These are phyloP conservation scores for Xylariaceae sp. DNA, from an alignment of 2,329 filamentous ascomycete species.

Conservation along the genomic window DNA sequence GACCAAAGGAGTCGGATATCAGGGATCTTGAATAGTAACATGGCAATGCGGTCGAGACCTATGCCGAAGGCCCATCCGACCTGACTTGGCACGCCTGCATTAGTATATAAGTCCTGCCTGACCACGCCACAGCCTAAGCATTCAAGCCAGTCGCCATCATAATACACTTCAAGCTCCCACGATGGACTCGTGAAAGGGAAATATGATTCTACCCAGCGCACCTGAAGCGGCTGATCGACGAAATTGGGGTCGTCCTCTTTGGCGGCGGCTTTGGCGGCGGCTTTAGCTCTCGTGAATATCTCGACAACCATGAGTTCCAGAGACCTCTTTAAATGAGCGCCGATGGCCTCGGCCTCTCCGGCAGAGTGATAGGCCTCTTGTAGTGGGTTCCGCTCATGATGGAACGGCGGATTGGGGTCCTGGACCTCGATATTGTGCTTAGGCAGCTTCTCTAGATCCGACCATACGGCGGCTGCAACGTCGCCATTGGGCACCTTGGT, in stretches of 20 bases:
- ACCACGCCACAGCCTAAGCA: conserved; percentile 90
- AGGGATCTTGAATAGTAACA: conserved; percentile 93
- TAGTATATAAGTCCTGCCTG: conserved; percentile 73
- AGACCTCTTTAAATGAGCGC: conserved; percentile 79
- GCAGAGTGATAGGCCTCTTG: conserved; percentile 66
- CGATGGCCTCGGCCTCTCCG: conserved; percentile 78
- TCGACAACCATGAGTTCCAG: conserved; percentile 87
- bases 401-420: conserved; percentile 74
- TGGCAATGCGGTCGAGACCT: conserved; percentile 90
- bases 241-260: conserved; percentile 47
- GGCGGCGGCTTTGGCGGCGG: conserved; percentile 60
- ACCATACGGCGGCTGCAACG: conserved; percentile 61
- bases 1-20: conserved; percentile 98
- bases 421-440: conserved; percentile 72
- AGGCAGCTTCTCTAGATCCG: conserved; percentile 68
- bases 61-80: conserved; percentile 95
- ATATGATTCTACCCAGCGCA: conserved; percentile 95
- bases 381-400: conserved; percentile 76
- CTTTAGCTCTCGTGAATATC: conserved; percentile 75
- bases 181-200: conserved; percentile 96
- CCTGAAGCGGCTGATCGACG: conserved; percentile 67
- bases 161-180: conserved; percentile 95
- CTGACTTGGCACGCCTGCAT: conserved; percentile 69
- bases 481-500: conserved; percentile 53
- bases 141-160: conserved; percentile 92